phyloP scores from a whole-genome alignment of 495 filamentous ascomycete genomes.

The Xanthoparmelia taractica region DNA sequence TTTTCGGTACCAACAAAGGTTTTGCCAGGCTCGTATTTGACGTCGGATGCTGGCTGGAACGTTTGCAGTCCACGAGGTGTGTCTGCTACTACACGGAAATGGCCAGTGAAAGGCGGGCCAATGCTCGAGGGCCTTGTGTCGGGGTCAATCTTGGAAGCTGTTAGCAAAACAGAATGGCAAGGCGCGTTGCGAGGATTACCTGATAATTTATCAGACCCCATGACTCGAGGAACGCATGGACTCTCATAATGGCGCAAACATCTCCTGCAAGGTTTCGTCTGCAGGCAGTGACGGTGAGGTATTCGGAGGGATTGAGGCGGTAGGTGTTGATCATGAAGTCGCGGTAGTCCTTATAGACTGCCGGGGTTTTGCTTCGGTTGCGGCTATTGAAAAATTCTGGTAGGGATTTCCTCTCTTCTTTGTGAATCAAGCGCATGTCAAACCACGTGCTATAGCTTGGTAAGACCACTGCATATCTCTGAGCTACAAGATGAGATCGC shows the following conservation, averaged over 20 bases:
- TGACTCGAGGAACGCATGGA: constrained; percentile 97
- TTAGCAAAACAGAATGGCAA: constrained; percentile 17
- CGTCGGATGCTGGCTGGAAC: constrained; percentile 80
- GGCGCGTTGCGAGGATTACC: constrained; percentile 41
- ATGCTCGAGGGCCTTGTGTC: constrained; percentile 92
- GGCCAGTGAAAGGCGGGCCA: constrained; percentile 91
- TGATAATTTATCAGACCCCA: constrained; percentile 99
- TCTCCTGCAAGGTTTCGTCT: constrained; percentile 91
- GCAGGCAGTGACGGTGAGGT: constrained; percentile 96
- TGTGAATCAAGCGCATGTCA: constrained; percentile 87
- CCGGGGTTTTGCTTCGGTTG: constrained; percentile 93
- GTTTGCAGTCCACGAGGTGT: constrained; percentile 91
- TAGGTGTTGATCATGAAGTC: constrained; percentile 99
- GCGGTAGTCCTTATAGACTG: constrained; percentile 97
- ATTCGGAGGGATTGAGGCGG: constrained; percentile 87
- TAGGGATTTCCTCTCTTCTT: constrained; percentile 81
- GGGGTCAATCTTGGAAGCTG: constrained; percentile 68
- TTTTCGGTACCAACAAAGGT: constrained; percentile 57
- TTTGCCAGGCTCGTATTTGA: constrained; percentile 65
- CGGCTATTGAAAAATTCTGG: constrained; percentile 97
- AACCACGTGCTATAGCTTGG: constrained; percentile 98
- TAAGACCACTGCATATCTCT: constrained; percentile 81
- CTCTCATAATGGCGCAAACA: constrained; percentile 97
- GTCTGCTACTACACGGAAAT: constrained; percentile 90
- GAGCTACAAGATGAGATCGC: constrained; percentile 79